Evolutionary conservation across 768 basidiomycete species (phyloP), one percentile per base, ranked within the genome.

Genomic region (Pholiota microspora): DNA sequence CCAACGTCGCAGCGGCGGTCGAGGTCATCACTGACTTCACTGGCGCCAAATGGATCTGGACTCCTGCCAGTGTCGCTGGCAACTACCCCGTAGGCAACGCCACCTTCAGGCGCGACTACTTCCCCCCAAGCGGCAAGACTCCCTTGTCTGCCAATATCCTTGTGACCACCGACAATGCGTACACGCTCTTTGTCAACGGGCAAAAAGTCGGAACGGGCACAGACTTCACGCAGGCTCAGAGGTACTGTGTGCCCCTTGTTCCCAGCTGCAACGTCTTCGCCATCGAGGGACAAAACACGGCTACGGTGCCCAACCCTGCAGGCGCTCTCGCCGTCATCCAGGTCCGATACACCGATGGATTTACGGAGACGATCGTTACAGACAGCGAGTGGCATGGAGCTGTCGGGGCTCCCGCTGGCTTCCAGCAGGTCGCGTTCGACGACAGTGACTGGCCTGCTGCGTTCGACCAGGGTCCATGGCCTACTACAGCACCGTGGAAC

Each of bases 101-200:
- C 32, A 62, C 70, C 1, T 69, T 73, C 58, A 67, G 71, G 18
- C 66, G 66, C 35, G 63, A 62, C 23, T 69, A 62, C 45, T 60
- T 58, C 2, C 46, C 67, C 4, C 59, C 66, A 3, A 49, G 40
- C 15, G 67, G 64, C 4, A 71, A 65, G 48, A 62, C 54, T 7
- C 65, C 69, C 3, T 54, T 67, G n/a, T 63, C 64, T 13, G 69
- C 70, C 21, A 64, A 69, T 25, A 62, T 71, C 25, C 55, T 71
- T 38, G 66, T 71, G 10, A 59, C 64, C 7, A 62, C 57, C 32
- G 71, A 72, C 59, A 67, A 72, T 54, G 59, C 50, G 2, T 68
- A 64, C 49, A 67, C 66, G 0, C 59, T 73, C n/a, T 73, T 62
- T 44, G 67, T 69, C 57, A 70, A 72, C 32, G 69, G 71, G 5